These are phyloP conservation scores for Haplosporangium sp. DNA, from an alignment of 371 early-diverging fungal species.

Conservation along the genomic window DNA sequence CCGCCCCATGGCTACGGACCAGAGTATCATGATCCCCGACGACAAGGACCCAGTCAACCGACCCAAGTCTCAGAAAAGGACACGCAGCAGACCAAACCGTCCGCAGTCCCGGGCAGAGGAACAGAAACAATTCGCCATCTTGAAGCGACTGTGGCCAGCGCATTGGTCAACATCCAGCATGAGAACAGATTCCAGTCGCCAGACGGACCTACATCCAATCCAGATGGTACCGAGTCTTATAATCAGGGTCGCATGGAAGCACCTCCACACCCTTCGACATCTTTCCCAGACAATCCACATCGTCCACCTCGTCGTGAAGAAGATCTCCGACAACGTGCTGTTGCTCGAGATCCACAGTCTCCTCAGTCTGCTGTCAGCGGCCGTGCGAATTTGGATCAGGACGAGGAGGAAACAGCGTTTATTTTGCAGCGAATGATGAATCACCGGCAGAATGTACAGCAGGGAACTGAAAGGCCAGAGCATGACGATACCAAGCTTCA, in stretches of 20 bases:
- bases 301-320: neutral
- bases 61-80: neutral
- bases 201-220: neutral
- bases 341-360: neutral
- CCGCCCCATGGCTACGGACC: neutral
- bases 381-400: constrained; percentile 17
- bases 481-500: constrained; percentile 3
- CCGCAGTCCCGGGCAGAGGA: constrained; percentile 13
- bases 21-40: neutral
- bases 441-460: constrained; percentile 20
- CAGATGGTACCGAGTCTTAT: constrained; percentile 7
- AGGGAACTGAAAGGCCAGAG: constrained; percentile 10
- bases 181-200: constrained; percentile 28
- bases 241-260: constrained; percentile 14
- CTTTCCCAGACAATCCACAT: constrained; percentile 9
- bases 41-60: constrained; percentile 6
- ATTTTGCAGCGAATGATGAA: constrained; percentile 45
- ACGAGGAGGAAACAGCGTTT: constrained; percentile 28
- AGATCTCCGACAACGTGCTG: neutral
- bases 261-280: neutral
- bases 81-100: neutral
- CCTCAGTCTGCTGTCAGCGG: constrained; percentile 1
- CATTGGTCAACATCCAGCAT: constrained; percentile 42
- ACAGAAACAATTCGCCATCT: constrained; percentile 19
- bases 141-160: constrained; percentile 34